A percentile compares a stretch with the other conserved stretches of the same genome.
phyloP scores from a whole-genome alignment of 257 asterid genomes.

The Ehretia macrophylla region DNA sequence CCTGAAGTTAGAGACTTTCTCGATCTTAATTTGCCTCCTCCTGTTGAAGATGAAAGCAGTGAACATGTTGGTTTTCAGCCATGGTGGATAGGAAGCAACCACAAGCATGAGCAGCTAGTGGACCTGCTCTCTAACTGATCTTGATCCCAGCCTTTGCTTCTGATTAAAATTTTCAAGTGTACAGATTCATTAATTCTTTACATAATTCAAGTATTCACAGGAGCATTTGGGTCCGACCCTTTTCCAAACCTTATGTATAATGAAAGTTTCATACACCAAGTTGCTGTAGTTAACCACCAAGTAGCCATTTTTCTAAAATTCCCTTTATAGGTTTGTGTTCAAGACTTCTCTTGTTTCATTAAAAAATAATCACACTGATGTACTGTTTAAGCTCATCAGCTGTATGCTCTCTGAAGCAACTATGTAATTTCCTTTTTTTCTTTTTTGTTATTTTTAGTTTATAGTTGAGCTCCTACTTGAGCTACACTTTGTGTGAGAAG shows the following conservation, averaged over 20 bases:
- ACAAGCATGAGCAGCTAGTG: slow-evolving; percentile 38
- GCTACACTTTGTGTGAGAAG: slow-evolving; percentile 2
- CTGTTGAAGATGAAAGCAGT: slow-evolving; percentile 59
- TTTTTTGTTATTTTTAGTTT: background rate
- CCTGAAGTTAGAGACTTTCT: slow-evolving; percentile 57
- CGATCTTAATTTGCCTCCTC: slow-evolving; percentile 91
- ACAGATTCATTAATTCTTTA: slow-evolving; percentile 31
- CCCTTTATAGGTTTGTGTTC: background rate
- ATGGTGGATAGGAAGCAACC: slow-evolving; percentile 63
- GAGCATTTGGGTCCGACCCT: background rate
- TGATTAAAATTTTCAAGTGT: slow-evolving; percentile 14
- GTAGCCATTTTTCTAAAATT: background rate
- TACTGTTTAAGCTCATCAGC: no score
- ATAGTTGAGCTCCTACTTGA: background rate
- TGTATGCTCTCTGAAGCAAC: slow-evolving; percentile 3
- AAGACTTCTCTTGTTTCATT: no score
- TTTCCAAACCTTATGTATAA: background rate
- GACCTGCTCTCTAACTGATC: slow-evolving; percentile 37
- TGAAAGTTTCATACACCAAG: background rate
- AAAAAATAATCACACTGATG: no score
- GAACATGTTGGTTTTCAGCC: slow-evolving; percentile 35
- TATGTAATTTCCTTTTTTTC: background rate
- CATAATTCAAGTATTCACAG: slow-evolving; percentile 20
- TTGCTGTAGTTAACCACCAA: background rate
- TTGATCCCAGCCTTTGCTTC: no score